Evolutionary conservation across 2,329 filamentous ascomycete genomes (phyloP).

Genomic region (Coniosporium tulheliwenetii): DNA sequence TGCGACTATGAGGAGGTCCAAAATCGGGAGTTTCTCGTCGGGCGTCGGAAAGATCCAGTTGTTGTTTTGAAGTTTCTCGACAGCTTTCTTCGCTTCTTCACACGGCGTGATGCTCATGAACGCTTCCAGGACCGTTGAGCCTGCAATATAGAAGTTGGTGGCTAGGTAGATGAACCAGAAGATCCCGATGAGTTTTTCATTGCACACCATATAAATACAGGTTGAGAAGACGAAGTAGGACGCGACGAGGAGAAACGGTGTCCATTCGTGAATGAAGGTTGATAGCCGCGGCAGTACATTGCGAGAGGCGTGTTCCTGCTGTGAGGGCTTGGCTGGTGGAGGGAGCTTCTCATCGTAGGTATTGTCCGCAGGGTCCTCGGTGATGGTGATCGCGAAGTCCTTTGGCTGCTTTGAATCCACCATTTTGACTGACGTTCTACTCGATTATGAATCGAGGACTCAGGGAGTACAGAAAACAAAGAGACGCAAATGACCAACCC

Average conservation of each 20-base stretch:
- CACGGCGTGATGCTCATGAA: constrained; percentile 22
- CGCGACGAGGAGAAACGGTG: constrained; percentile 23
- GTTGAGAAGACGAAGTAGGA: constrained; percentile 26
- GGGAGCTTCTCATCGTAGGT: no score
- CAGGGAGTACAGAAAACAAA: no score
- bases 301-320: no score
- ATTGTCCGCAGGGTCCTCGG: no score
- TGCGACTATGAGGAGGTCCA: constrained; percentile 33
- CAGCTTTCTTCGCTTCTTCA: constrained; percentile 19
- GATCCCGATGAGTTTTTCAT: constrained; percentile 18
- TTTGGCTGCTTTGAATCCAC: no score
- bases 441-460: no score
- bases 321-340: no score
- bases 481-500: no score
- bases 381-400: no score
- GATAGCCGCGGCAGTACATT: no score
- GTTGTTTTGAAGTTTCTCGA: constrained; percentile 21
- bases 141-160: constrained; percentile 29
- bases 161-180: constrained; percentile 30
- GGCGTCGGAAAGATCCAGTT: constrained; percentile 26
- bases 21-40: constrained; percentile 22
- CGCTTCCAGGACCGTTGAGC: constrained; percentile 24
- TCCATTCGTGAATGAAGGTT: constrained; percentile 22
- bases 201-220: constrained; percentile 25
- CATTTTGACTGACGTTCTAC: no score